Evolutionary conservation across 306 rosid species (phyloP).

Genomic region (Medicago lupulina): DNA sequence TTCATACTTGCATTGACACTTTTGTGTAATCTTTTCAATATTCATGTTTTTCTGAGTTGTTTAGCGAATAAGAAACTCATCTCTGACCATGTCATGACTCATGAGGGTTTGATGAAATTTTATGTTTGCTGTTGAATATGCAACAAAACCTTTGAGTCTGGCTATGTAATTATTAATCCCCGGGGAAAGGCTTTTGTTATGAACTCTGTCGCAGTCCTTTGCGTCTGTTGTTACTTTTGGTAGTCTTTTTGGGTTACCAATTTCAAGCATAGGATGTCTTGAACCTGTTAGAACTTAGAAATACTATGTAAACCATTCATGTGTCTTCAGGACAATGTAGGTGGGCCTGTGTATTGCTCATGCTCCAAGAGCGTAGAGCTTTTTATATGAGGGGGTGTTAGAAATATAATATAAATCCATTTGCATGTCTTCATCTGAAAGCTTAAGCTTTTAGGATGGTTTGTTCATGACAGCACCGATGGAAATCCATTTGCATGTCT

Average conservation of each 20-base stretch:
- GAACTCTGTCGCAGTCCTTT: not conserved
- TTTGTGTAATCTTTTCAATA: constrained; percentile 12
- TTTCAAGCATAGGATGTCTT: constrained; percentile 22
- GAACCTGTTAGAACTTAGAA: not conserved
- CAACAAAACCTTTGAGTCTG: no score
- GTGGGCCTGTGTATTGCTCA: not conserved
- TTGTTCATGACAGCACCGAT: constrained; percentile 13
- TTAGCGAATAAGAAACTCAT: constrained; percentile 5
- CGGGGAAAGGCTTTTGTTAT: no score
- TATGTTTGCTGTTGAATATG: no score
- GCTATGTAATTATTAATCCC: no score
- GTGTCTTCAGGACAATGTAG: constrained; percentile 1
- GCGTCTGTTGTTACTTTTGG: constrained; percentile 10
- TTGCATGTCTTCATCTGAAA: not conserved
- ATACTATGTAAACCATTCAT: not conserved
- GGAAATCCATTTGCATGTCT: constrained; percentile 2
- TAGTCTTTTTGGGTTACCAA: constrained; percentile 26
- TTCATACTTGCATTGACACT: not conserved
- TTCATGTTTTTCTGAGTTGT: constrained; percentile 6
- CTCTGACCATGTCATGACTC: no score
- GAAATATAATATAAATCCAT: constrained; percentile 13
- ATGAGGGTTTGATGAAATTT: no score
- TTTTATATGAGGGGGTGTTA: constrained; percentile 9
- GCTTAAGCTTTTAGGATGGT: constrained; percentile 3
- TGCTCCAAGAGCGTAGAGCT: not conserved